Percentiles rank a stretch among this genome's conserved stretches.
phyloP scores from a whole-genome alignment of 2,329 filamentous ascomycete genomes.

The Lasiodiplodia theobromae region DNA sequence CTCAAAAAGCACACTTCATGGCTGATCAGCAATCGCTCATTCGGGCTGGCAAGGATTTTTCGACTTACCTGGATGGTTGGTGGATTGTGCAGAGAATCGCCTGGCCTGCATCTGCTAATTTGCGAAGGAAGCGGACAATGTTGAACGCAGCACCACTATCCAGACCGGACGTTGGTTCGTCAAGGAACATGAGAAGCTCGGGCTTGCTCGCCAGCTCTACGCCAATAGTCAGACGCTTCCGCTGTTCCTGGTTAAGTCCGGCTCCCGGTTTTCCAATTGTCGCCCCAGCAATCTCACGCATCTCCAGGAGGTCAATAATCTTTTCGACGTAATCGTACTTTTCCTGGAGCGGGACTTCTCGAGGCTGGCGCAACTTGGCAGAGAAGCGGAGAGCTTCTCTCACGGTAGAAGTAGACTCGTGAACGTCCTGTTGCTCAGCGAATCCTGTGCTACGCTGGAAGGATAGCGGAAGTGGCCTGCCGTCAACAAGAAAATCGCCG shows the following conservation, averaged over 20 bases:
- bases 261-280: constrained; percentile 66
- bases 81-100: constrained; percentile 75
- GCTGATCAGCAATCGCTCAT: constrained; percentile 57
- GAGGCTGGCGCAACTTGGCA: constrained; percentile 68
- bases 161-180: constrained; percentile 69
- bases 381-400: constrained; percentile 72
- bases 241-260: constrained; percentile 65
- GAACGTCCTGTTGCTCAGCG: constrained; percentile 71
- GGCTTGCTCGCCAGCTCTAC: constrained; percentile 74
- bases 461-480: constrained; percentile 40
- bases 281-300: constrained; percentile 71
- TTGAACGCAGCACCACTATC: constrained; percentile 74
- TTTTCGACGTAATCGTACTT: constrained; percentile 74
- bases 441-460: constrained; percentile 64
- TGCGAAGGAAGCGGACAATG: constrained; percentile 70
- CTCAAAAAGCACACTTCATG: constrained; percentile 70
- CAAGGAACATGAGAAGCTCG: constrained; percentile 71
- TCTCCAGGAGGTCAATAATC: constrained; percentile 68
- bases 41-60: too few relatives aligned
- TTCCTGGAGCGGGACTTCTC: constrained; percentile 63
- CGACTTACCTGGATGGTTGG: constrained; percentile 63
- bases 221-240: constrained; percentile 75
- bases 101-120: constrained; percentile 70
- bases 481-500: constrained; percentile 56
- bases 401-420: constrained; percentile 71